Evolutionary conservation across 148 eudicot genomes (phyloP).

Genomic region (Rhododendron simsii): DNA sequence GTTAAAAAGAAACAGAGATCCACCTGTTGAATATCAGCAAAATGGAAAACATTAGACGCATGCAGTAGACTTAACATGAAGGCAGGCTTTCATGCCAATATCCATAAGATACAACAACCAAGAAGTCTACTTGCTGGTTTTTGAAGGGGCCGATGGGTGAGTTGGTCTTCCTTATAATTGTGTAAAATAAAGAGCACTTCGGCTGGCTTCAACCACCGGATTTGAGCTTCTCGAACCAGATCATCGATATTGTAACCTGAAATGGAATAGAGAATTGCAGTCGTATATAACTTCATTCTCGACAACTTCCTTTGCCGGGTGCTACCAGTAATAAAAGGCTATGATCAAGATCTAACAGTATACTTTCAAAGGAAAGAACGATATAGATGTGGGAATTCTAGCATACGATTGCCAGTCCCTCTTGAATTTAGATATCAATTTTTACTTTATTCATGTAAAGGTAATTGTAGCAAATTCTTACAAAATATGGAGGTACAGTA

Average conservation of each 20-base stretch:
- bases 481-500: neutral
- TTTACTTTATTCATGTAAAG: no score
- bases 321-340: neutral
- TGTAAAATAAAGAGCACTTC: conserved; percentile 79
- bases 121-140: conserved; percentile 59
- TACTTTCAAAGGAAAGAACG: neutral
- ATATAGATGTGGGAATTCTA: neutral
- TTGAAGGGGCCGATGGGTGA: conserved; percentile 54
- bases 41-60: conserved; percentile 9
- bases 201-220: conserved; percentile 78
- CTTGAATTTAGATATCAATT: no score
- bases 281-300: neutral
- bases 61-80: neutral
- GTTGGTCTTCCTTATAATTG: conserved; percentile 57
- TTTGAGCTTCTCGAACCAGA: conserved; percentile 67
- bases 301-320: neutral
- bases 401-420: no score
- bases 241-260: conserved; percentile 65
- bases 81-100: neutral
- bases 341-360: neutral
- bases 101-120: neutral
- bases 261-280: neutral
- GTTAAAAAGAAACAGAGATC: conserved; percentile 85
- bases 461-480: neutral
- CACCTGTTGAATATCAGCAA: conserved; percentile 45